phyloP scores from a whole-genome alignment of 1,284 basidiomycete genomes.

The Fistulina hepatica region DNA sequence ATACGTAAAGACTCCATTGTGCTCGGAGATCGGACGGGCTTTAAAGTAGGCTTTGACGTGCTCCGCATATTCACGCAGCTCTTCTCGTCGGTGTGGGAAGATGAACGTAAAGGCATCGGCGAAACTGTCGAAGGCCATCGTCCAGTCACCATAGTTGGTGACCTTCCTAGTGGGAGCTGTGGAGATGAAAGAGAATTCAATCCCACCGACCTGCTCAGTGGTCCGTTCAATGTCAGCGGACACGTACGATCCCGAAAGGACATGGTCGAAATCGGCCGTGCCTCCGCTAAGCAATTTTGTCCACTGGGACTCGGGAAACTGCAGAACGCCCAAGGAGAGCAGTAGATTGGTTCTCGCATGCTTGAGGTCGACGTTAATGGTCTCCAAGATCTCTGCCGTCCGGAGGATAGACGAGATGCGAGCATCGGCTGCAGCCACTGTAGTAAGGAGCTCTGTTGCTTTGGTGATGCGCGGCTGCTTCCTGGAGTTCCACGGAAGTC shows the following conservation, averaged over 20 bases:
- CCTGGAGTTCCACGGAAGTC: background rate
- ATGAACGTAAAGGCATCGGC: slow-evolving; percentile 16
- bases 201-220: slow-evolving; percentile 14
- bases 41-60: slow-evolving; percentile 19
- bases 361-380: background rate
- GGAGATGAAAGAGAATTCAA: slow-evolving; percentile 14
- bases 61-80: slow-evolving; percentile 19
- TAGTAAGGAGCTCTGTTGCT: background rate
- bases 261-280: slow-evolving; percentile 15
- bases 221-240: slow-evolving; percentile 11
- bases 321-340: slow-evolving; percentile 4
- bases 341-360: slow-evolving; percentile 1
- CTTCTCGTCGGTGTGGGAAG: slow-evolving; percentile 19
- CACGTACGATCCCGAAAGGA: slow-evolving; percentile 16
- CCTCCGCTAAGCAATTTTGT: slow-evolving; percentile 10
- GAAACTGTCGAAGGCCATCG: slow-evolving; percentile 16
- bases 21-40: too few relatives aligned
- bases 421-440: background rate
- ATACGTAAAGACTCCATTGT: slow-evolving; percentile 21
- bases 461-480: background rate
- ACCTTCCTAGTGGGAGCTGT: slow-evolving; percentile 15
- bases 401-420: background rate
- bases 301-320: slow-evolving; percentile 15
- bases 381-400: background rate
- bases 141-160: slow-evolving; percentile 20